Conservation (phyloP, 345 rosid genomes). For the Noccaea bulbosa region DNA sequence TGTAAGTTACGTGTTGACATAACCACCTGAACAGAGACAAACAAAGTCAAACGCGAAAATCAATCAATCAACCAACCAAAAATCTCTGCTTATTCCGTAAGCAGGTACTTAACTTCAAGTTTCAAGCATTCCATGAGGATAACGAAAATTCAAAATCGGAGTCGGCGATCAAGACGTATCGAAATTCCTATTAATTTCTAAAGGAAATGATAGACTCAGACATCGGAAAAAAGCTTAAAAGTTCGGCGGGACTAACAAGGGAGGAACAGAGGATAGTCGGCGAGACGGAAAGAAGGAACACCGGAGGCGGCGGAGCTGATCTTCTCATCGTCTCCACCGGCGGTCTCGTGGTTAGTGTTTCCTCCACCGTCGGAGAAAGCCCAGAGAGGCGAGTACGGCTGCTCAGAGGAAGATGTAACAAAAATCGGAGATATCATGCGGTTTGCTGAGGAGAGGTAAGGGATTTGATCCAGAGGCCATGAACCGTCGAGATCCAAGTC, state of each 20-base stretch:
- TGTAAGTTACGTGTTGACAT: constrained; percentile 7
- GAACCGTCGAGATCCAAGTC: constrained; percentile 71
- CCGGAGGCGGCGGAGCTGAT: constrained; percentile 42
- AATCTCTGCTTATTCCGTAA: constrained; percentile 20
- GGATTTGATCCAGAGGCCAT: constrained; percentile 81
- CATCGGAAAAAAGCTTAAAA: background rate
- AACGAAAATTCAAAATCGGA: constrained; percentile 11
- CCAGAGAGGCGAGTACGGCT: constrained; percentile 89
- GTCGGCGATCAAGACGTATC: background rate
- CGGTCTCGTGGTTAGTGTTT: background rate
- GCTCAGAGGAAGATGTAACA: constrained; percentile 54
- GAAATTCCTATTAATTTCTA: background rate
- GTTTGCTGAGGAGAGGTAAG: constrained; percentile 47
- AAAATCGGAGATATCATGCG: constrained; percentile 63
- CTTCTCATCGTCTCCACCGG: constrained; percentile 42
- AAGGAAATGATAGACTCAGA: constrained; percentile 12
- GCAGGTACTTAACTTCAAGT: background rate
- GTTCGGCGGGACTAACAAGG: constrained; percentile 56
- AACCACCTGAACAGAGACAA: constrained; percentile 24
- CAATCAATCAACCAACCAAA: constrained; percentile 36
- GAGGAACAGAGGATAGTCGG: constrained; percentile 56
- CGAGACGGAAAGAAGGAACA: constrained; percentile 44
- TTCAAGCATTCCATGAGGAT: background rate
- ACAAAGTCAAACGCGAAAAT: constrained; percentile 37
- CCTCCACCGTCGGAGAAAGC: constrained; percentile 65